phyloP scores from a whole-genome alignment of 2,329 filamentous ascomycete species.

The Xylaria sp. region DNA sequence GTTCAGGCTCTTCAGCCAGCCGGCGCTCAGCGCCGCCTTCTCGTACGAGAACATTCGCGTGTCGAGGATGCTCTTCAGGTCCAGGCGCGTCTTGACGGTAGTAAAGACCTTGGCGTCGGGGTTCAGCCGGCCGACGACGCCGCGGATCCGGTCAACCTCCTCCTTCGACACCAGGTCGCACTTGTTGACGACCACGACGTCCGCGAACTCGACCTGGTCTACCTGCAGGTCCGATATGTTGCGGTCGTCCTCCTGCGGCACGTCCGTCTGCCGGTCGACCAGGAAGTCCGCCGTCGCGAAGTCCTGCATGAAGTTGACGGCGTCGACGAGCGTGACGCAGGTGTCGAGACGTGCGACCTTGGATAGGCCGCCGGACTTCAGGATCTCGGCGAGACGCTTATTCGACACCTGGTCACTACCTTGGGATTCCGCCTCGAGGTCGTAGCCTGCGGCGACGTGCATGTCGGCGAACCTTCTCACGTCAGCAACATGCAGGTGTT shows the following conservation, averaged over 20 bases:
- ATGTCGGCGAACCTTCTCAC: conserved; percentile 34
- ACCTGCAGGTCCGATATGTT: conserved; percentile 77
- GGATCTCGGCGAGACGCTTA: conserved; percentile 32
- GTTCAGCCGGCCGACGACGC: conserved; percentile 64
- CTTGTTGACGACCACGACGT: conserved; percentile 74
- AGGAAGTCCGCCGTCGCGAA: conserved; percentile 72
- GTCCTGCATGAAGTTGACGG: conserved; percentile 72
- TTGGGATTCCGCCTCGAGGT: conserved; percentile 33
- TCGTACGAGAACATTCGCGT: conserved; percentile 68
- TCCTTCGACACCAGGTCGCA: conserved; percentile 57
- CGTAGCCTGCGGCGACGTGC: conserved; percentile 32
- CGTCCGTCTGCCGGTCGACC: conserved; percentile 62
- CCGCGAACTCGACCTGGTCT: conserved; percentile 77
- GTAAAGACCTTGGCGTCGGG: conserved; percentile 67
- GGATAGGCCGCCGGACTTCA: conserved; percentile 63
- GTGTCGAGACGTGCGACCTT: conserved; percentile 70
- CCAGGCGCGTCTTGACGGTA: conserved; percentile 53
- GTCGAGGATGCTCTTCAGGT: conserved; percentile 65
- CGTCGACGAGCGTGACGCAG: conserved; percentile 72
- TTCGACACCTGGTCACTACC: conserved; percentile 28
- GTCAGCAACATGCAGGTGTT: conserved; percentile 33
- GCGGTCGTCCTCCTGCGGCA: conserved; percentile 68
- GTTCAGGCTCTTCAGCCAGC: conserved; percentile 72
- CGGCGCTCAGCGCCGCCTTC: conserved; percentile 64
- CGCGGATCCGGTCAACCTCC: conserved; percentile 48